Percentiles rank a stretch among this genome's conserved stretches.
Evolutionary conservation across 176 grass and related monocot species (phyloP).

Genomic region (Tuctoria greenei): DNA sequence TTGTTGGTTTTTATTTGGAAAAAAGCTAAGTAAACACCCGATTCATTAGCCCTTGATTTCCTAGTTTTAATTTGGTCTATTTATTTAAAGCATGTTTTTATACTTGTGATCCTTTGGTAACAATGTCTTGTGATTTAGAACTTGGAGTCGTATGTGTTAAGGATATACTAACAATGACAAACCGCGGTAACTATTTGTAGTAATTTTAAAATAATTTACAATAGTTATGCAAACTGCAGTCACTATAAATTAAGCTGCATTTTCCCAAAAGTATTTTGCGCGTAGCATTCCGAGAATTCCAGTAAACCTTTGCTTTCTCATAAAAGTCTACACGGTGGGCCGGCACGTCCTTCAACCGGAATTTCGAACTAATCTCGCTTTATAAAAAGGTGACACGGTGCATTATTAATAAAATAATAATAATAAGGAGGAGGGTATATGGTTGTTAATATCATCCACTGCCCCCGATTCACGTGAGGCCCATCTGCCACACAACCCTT

Average conservation of each 20-base stretch:
- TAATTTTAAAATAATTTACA: neutral
- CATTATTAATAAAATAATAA: conserved; percentile 35
- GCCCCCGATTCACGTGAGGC: conserved; percentile 26
- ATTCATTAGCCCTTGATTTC: too few species aligned
- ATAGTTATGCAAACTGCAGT: neutral
- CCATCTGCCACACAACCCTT: conserved; percentile 38
- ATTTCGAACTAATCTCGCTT: neutral
- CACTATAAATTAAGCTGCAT: too few species aligned
- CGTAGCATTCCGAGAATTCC: neutral
- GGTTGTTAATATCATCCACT: conserved; percentile 34
- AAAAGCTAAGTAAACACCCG: too few species aligned
- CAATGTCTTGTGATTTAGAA: too few species aligned
- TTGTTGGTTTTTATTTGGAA: neutral
- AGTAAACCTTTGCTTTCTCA: neutral
- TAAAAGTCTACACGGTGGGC: neutral
- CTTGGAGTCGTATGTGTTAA: too few species aligned
- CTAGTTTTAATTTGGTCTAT: neutral
- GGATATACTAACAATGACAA: neutral
- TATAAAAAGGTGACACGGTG: conserved; percentile 20
- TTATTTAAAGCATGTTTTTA: neutral
- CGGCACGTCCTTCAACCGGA: neutral
- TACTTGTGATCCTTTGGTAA: neutral
- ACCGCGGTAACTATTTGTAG: neutral
- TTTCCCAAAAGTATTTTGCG: neutral
- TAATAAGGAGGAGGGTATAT: conserved; percentile 2